phyloP scores from a whole-genome alignment of 1,284 basidiomycete genomes.

The Sanguinoderma infundibulare region DNA sequence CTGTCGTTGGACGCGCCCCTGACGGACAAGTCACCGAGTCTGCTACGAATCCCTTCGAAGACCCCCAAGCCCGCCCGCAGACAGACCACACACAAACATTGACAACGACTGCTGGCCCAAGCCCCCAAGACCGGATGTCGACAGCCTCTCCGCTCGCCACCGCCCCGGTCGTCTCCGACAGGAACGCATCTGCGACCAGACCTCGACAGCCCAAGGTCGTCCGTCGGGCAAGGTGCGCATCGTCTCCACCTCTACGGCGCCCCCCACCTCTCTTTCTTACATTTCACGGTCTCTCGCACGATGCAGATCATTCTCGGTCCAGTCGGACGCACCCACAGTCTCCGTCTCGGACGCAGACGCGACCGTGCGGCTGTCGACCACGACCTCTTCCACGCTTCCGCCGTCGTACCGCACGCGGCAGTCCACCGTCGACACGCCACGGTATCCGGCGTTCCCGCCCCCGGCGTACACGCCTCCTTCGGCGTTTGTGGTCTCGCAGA shows the following conservation, averaged over 20 bases:
- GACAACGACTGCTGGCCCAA: not conserved
- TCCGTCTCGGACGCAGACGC: not conserved
- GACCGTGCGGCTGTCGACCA: not conserved
- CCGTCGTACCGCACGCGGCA: conserved; percentile 2
- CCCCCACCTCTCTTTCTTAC: too few species aligned
- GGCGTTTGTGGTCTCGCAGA: not conserved
- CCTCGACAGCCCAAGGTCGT: not conserved
- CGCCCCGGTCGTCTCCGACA: not conserved
- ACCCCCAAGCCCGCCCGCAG: not conserved
- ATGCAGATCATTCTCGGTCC: too few species aligned
- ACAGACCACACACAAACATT: not conserved
- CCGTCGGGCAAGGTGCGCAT: not conserved
- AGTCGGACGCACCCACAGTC: not conserved
- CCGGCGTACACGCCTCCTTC: not conserved
- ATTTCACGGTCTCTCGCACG: too few species aligned
- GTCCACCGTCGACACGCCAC: not conserved
- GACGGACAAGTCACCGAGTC: too few species aligned
- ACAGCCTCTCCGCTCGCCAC: not conserved
- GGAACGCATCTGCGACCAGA: not conserved
- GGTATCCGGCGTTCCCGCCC: not conserved
- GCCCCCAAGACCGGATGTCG: not conserved
- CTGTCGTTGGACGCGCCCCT: too few species aligned
- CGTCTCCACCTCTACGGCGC: too few species aligned
- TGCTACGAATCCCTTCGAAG: not conserved
- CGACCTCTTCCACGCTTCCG: not conserved